Base-by-base conservation (phyloP, 2,329 filamentous ascomycete genomes). In the Aspergillus alliaceus region DNA sequence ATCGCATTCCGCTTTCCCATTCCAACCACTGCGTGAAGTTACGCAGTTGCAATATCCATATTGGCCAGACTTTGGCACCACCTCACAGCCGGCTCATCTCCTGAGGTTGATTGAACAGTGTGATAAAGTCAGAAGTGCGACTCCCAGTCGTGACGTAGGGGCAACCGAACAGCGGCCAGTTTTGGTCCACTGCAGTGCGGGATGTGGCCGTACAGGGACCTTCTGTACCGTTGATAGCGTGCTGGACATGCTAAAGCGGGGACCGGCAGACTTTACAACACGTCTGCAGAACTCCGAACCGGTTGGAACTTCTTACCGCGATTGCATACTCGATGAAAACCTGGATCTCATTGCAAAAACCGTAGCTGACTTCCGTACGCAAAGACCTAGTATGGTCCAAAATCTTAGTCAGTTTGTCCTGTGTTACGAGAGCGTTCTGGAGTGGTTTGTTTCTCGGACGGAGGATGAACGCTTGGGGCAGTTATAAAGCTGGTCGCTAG, bases 1-100 rank as follows among this genome's bases (percentile, higher is more conserved):
- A 27, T 88, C 87, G 1, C 91, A 98, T 70, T 79, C 86, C 2
- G 80, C 84, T 1, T 84, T 90, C 57, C 93, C 93, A 0, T 97
- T 96, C 69, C 85, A 86, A 20, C 90, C 91, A 0, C 89, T 96
- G 64, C 89, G 93, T 24, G 93, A 98, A 74, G 89, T 99, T 60
- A 97, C 93, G 0, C 95, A 99, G 66, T 79, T 99, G 14, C 93
- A 98, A 70, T 98, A 97, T 72, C 87, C 91, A 0, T 88, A 89
- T n/a, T 99, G 95, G 95, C 95, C 95, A 0, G 95, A 99, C 69
- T 97, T 98, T 74, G 95, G 95, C 20, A 89, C 92, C 0, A 93
- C 93, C 0, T 92, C 95, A 0, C 90, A 96, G 67, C 92, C 95
- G 1, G 86, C 86, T 5, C 92, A 98, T 67, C 82, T 99, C 2